A percentile compares a stretch with the other conserved stretches of the same genome.
phyloP scores from a whole-genome alignment of 306 rosid genomes.

The Vigna reflexopilosa region DNA sequence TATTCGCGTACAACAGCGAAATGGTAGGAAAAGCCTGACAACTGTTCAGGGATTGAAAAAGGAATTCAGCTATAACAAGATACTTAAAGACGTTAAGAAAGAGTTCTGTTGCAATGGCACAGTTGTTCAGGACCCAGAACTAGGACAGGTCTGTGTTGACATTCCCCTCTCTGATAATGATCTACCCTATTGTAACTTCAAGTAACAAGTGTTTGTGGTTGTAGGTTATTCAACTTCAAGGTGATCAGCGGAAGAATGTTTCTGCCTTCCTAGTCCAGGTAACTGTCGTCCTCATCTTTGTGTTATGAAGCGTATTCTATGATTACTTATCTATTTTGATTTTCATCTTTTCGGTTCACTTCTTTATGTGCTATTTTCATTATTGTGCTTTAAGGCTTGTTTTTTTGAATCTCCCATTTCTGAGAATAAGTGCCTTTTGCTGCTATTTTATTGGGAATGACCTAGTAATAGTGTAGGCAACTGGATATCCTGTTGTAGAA shows the following conservation, averaged over 20 bases:
- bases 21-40: constrained; percentile 91
- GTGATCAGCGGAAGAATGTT: constrained; percentile 78
- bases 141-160: constrained; percentile 72
- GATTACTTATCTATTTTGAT: neutral
- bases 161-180: neutral
- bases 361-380: neutral
- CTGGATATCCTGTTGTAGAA: neutral
- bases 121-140: constrained; percentile 92
- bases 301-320: neutral
- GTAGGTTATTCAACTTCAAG: constrained; percentile 96
- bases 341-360: neutral
- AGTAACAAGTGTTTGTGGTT: constrained; percentile 26
- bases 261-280: constrained; percentile 81
- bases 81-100: constrained; percentile 87
- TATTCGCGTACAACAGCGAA: constrained; percentile 88
- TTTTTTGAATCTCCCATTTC: neutral
- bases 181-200: neutral
- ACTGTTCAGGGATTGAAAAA: constrained; percentile 97
- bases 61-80: constrained; percentile 89
- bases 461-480: neutral
- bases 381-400: neutral
- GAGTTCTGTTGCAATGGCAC: constrained; percentile 96
- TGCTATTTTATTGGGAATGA: neutral
- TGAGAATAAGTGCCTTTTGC: neutral
- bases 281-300: constrained; percentile 8